Evolutionary conservation across 805 yeast species (phyloP), one percentile per base, ranked within the genome.

Genomic region (Zygotorulaspora danielsina): DNA sequence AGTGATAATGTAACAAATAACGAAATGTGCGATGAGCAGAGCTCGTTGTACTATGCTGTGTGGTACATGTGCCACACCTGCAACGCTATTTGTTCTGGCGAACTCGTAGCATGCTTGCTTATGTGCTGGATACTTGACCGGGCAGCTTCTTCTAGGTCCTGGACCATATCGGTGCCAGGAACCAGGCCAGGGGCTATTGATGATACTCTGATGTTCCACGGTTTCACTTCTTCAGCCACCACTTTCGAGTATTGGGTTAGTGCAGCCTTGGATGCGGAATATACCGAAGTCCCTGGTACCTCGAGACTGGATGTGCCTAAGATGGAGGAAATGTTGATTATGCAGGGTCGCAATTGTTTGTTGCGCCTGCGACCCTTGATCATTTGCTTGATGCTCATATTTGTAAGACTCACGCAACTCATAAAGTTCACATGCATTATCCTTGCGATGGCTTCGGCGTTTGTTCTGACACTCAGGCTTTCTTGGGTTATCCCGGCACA

Each of bases 401-500:
- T 57, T 20, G 51, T 44, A 25, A 61, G 22, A 6, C 50, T 39
- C 3, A 57, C 57, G 6, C 51, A 39, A 20, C 63, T 59, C 36
- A 51, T 20, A 24, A 58, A 51, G 31, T 61, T 61, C 4, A 55
- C 39, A 32, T 59, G 59, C 54, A 55, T 46, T 16, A 61, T 46
- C 20, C 36, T 29, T 5, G 36, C 34, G 12, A 53, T 46, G 22
- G 46, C 42, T 10, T 38, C 42, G 2, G 51, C 16, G 1, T 44
- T 7, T 2, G 57, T 51, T 13, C 50, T 41, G 6, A 57, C 6
- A 22, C 58, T 48, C 8, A 57, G 33, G 3, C 51, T 41, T 7
- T 48, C 49, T 39, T 61, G 64, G 2, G 63, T 47, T 11, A 58
- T 34, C 1, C 65, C 65, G 3, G 65, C 65, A 42, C 63, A 57